A percentile compares a stretch with the other conserved stretches of the same genome.
Conservation (phyloP, 2,329 filamentous ascomycete genomes). For the Coniochaeta sp. region DNA sequence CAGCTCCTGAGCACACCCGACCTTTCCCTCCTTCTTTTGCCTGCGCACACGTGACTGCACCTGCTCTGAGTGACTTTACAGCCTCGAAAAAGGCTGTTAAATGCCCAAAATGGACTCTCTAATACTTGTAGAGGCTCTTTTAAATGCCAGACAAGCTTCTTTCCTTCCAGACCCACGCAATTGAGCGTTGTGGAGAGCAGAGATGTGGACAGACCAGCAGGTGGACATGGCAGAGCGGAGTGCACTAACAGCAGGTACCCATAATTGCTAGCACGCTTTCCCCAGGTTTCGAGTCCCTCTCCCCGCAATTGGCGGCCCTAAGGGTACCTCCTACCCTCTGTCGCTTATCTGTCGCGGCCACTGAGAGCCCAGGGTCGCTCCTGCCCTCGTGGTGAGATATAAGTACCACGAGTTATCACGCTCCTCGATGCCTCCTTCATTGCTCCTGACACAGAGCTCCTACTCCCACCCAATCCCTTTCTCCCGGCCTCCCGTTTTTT, state of each 20-base stretch:
- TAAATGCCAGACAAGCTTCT: not conserved
- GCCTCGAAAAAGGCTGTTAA: too few relatives aligned
- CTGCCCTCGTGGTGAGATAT: not conserved
- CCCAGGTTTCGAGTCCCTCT: constrained; percentile 1
- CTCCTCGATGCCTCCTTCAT: not conserved
- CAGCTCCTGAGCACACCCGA: not conserved
- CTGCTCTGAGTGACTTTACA: too few relatives aligned
- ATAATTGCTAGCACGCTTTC: constrained; percentile 1
- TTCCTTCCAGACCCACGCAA: not conserved
- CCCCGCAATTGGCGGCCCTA: not conserved
- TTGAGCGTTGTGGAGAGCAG: not conserved
- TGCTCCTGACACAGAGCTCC: not conserved
- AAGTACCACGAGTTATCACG: not conserved
- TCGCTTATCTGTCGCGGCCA: not conserved
- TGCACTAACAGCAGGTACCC: constrained; percentile 1
- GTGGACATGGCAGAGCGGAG: constrained; percentile 1
- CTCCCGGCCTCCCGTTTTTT: constrained; percentile 1
- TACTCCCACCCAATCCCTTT: constrained; percentile 1
- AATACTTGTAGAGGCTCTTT: too few relatives aligned
- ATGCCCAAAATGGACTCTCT: too few relatives aligned
- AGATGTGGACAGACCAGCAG: not conserved
- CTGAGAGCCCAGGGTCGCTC: not conserved
- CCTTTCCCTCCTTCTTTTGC: not conserved
- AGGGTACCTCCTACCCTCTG: not conserved
- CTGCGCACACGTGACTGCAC: not conserved